phyloP scores from a whole-genome alignment of 1,284 basidiomycete species.

The Marasmius tenuissimus region DNA sequence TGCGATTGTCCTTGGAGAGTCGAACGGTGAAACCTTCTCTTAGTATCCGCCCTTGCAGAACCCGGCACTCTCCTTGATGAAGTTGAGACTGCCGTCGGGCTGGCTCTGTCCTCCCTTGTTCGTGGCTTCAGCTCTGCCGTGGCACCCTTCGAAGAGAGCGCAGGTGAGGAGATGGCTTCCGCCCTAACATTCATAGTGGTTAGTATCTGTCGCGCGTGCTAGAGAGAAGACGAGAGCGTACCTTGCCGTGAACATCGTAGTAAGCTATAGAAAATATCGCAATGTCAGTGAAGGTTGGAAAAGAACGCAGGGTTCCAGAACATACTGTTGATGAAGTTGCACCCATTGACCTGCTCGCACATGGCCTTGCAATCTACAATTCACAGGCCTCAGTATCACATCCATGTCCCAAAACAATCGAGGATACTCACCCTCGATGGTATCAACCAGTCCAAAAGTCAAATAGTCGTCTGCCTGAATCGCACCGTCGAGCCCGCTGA shows the following conservation, averaged over 20 bases:
- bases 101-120: conserved; percentile 43
- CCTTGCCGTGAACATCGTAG: conserved; percentile 34
- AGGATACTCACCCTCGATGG: conserved; percentile 22
- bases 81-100: conserved; percentile 38
- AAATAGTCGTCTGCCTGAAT: conserved; percentile 28
- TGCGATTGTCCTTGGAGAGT: not conserved
- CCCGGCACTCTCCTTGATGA: conserved; percentile 39
- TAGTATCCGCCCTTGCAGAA: conserved; percentile 30
- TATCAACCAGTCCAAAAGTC: conserved; percentile 35
- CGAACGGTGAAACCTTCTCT: not conserved
- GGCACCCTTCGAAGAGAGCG: conserved; percentile 38
- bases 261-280: conserved; percentile 21
- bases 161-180: conserved; percentile 42
- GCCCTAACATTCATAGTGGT: conserved; percentile 17
- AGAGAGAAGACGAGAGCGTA: not conserved
- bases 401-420: not conserved
- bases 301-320: not conserved
- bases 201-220: not conserved
- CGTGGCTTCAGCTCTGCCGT: conserved; percentile 29
- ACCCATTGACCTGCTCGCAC: conserved; percentile 30
- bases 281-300: not conserved
- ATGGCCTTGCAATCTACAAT: conserved; percentile 30
- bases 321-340: conserved; percentile 32
- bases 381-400: not conserved
- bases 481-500: conserved; percentile 27